Evolutionary conservation across 345 rosid species (phyloP), one percentile per base, ranked within the genome.

Genomic region (Firmiana major): DNA sequence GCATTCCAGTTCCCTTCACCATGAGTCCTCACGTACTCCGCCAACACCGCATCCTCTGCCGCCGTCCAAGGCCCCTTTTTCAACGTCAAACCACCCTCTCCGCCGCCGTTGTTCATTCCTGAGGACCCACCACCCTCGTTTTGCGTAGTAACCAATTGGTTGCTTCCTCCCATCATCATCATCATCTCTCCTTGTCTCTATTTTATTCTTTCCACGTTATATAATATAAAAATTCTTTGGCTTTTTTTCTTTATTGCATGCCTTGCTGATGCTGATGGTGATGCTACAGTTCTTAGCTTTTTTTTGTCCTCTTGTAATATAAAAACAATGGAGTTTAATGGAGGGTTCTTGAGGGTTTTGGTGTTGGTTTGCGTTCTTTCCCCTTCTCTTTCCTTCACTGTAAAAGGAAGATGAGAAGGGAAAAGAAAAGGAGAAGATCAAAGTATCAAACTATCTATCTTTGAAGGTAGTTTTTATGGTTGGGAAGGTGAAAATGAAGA

Each of bases 1-100:
- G 89, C 88, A 70, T 88, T 88, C 91, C 91, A 88, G 46, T 88
- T 88, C 45, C 91, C 91, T 78, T 86, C 91, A 7, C 90, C 90
- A 66, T 88, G 86, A 1, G 74, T 85, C 77, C 85, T 82, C 71
- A 88, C 92, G 78, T 88, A 85, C 2, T 79, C 89, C 12, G 87
- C 81, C 67, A 89, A 83, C 48, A 84, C 77, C 22, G 84, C 83
- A 65, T 87, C 92, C 81, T 89, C 90, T 0, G 83, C 82, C 45
- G 89, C 86, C 71, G 90, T 87, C 92, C 90, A 89, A 42, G 90
- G 88, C 63, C 90, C 89, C 77, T 89, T 89, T 84, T 87, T 87
- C 75, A 85, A 46, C 60, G 62, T 28, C 9, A 82, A 42, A 63
- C 79, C 81, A 10, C 72, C 85, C n/a, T 77, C 34, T 31, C 34